These are phyloP conservation scores for Aspergillus ochraceus DNA, from an alignment of 2,329 filamentous ascomycete species.

Conservation along the genomic window DNA sequence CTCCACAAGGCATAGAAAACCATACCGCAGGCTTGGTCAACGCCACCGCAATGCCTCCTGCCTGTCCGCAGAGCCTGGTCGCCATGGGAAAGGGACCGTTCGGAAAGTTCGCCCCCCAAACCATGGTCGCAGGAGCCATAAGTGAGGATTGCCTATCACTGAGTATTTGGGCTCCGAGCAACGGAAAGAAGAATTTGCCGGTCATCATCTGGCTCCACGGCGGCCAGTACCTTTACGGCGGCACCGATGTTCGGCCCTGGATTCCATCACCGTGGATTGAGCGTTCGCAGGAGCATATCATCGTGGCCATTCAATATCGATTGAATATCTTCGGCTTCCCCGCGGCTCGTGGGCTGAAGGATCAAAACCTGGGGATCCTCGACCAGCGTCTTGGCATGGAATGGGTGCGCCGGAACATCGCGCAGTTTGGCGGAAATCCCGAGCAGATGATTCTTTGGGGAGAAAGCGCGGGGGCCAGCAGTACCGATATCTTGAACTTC, in stretches of 20 bases:
- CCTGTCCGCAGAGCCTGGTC: conserved; percentile 4
- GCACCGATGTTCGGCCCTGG: conserved; percentile 50
- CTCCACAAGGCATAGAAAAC: conserved; percentile 9
- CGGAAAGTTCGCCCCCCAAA: conserved; percentile 11
- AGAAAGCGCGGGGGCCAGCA: conserved; percentile 41
- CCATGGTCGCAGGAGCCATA: conserved; percentile 18
- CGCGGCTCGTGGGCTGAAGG: conserved; percentile 44
- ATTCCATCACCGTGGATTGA: conserved; percentile 38
- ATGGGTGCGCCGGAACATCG: conserved; percentile 37
- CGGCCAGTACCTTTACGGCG: conserved; percentile 48
- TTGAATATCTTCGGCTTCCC: conserved; percentile 42
- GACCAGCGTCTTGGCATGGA: conserved; percentile 44
- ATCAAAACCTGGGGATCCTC: conserved; percentile 41
- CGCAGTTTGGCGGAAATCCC: conserved; percentile 36
- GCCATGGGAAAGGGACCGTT: too few relatives aligned
- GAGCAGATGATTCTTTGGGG: conserved; percentile 40
- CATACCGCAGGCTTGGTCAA: conserved; percentile 1
- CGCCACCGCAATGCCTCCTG: neutral
- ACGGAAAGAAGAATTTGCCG: conserved; percentile 32
- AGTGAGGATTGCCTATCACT: conserved; percentile 46
- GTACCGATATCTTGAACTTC: conserved; percentile 8
- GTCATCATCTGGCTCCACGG: conserved; percentile 53
- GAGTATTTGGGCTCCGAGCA: conserved; percentile 43
- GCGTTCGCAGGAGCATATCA: conserved; percentile 33
- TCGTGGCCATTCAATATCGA: conserved; percentile 48